phyloP scores from a whole-genome alignment of 495 filamentous ascomycete species.

The Penicillium bialowiezense region DNA sequence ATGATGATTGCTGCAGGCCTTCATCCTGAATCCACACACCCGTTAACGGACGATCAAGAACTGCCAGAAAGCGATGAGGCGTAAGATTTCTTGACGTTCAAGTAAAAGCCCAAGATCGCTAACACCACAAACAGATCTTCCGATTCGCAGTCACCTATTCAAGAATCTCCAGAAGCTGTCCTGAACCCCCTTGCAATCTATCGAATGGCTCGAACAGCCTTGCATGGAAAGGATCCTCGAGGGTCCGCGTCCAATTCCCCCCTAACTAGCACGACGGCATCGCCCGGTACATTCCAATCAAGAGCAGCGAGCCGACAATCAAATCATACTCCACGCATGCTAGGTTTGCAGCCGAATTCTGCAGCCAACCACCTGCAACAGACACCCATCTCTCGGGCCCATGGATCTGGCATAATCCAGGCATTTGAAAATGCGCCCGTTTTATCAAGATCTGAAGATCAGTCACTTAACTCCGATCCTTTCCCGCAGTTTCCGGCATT shows the following conservation, averaged over 20 bases:
- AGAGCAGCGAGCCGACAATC: not conserved
- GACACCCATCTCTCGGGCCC: not conserved
- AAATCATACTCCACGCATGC: not conserved
- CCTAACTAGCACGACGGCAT: not conserved
- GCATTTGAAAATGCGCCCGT: not conserved
- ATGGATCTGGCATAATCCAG: not conserved
- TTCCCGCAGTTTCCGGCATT: not conserved
- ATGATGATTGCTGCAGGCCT: slow-evolving; percentile 18
- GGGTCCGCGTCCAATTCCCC: slow-evolving; percentile 3
- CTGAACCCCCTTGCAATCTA: slow-evolving; percentile 23
- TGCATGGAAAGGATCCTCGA: slow-evolving; percentile 12
- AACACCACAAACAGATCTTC: not conserved
- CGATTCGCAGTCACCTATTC: slow-evolving; percentile 6
- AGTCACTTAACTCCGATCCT: not conserved
- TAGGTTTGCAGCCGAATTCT: not conserved
- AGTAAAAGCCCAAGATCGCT: not conserved
- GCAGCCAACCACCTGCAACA: not conserved
- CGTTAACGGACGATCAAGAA: not conserved
- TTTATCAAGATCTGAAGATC: not conserved
- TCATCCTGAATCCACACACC: not conserved
- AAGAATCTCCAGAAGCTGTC: slow-evolving; percentile 17
- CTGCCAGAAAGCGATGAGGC: not conserved
- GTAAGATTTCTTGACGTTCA: slow-evolving; percentile 1
- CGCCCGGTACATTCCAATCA: not conserved
- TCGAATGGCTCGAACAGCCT: slow-evolving; percentile 21